Conservation (phyloP, 2,329 filamentous ascomycete species). For the Drechslerella stenobrocha region DNA sequence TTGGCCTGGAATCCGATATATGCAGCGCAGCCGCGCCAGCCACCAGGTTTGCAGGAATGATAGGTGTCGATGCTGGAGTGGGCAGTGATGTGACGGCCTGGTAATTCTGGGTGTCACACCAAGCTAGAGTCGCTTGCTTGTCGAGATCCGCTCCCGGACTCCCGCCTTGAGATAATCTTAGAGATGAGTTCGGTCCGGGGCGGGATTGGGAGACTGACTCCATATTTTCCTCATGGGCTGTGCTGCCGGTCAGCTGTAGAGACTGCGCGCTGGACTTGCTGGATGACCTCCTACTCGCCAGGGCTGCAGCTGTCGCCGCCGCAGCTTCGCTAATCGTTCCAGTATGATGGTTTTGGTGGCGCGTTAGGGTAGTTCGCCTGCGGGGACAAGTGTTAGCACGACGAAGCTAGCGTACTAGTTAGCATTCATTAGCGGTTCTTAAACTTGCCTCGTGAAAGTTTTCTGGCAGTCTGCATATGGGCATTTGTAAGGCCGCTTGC, state of each 20-base stretch:
- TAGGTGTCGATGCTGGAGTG: conserved; percentile 52
- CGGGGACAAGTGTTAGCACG: conserved; percentile 14
- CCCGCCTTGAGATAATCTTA: conserved; percentile 48
- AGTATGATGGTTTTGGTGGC: conserved; percentile 93
- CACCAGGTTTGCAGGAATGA: conserved; percentile 51
- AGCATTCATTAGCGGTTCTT: not conserved
- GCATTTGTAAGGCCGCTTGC: conserved; percentile 95
- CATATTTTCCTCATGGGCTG: conserved; percentile 52
- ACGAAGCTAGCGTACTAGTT: not conserved
- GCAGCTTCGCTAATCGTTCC: conserved; percentile 94
- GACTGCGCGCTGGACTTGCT: conserved; percentile 56
- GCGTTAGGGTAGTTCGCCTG: conserved; percentile 86
- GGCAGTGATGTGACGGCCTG: conserved; percentile 51
- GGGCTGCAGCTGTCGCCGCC: conserved; percentile 80
- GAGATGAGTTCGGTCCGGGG: conserved; percentile 47
- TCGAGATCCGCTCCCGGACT: conserved; percentile 45
- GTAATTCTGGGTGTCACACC: conserved; percentile 38
- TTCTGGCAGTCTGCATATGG: conserved; percentile 97
- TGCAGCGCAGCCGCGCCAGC: conserved; percentile 46
- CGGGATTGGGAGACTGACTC: conserved; percentile 49
- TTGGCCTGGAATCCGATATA: conserved; percentile 30
- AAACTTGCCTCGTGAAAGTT: conserved; percentile 71
- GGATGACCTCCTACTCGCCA: conserved; percentile 60
- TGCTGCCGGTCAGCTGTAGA: conserved; percentile 53
- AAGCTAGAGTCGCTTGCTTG: conserved; percentile 38